Base-by-base conservation (phyloP, 1,284 basidiomycete species). In the Microbotryum scabiosae region DNA sequence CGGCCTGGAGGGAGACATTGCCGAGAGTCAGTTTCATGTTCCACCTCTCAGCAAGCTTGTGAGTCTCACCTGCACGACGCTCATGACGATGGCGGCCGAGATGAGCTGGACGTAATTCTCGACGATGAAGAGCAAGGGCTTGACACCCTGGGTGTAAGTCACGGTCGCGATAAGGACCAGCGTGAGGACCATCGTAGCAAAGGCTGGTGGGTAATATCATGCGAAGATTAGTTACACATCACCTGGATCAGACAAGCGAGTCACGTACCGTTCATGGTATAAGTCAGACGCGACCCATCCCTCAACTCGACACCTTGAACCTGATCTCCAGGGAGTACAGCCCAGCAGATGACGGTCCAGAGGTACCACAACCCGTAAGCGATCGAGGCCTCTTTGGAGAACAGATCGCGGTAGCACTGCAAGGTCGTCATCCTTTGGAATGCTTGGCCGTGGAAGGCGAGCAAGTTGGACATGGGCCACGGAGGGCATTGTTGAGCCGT, bases 361-460 rank as follows among this genome's bases (percentile, higher is more conserved):
- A 83, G 77, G 76, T 97, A 97, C 94, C 94, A 98, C 0, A 75
- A 88, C 57, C 87, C 75, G 77, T 97, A 98, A 36, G 88, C 80
- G 30, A 82, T 71, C 20, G 82, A 75, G 0, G 88, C 92, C 60
- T 90, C 78, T 0, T 82, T 82, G 72, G 97, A 91, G 83, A 86
- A 92, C 9, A 96, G 80, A 32, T 32, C 46, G 14, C 36, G 36
- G 36, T 41, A 41, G 16, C 14, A 41, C 12, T 25, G 23, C 32
- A 4, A 30, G 12, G 43, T 52, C 23, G 77, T 74, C n/a, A 88
- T 65, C 53, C 55, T 30, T 28, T 54, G 20, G 36, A 51, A 61
- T 0, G 68, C 69, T 7, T 57, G 21, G 20, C 49, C 20, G 32
- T 70, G 63, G 51, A 57, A 72, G 12, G 23, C 21, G 45, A 64